Conservation (phyloP, 768 basidiomycete genomes). For the Suillus ampliporus region DNA sequence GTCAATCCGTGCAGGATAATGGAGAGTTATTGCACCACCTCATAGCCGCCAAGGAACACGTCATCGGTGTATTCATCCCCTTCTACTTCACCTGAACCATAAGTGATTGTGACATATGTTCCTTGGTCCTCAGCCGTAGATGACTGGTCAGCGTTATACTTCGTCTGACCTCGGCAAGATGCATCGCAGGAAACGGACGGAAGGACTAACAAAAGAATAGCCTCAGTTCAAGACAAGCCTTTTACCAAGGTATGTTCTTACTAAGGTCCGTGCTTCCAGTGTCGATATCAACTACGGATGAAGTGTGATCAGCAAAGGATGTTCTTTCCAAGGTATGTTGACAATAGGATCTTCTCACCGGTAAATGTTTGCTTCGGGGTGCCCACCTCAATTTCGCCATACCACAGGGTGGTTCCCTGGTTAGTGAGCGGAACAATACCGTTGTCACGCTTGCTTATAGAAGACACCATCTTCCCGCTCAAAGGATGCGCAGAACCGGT, state of each 20-base stretch:
- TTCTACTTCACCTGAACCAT: slow-evolving; percentile 43
- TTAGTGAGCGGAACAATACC: slow-evolving; percentile 36
- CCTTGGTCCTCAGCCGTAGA: slow-evolving; percentile 36
- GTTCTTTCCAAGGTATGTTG: slow-evolving; percentile 7
- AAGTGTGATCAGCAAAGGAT: background rate
- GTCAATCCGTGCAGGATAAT: background rate
- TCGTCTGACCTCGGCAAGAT: slow-evolving; percentile 37
- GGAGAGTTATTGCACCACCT: slow-evolving; percentile 26
- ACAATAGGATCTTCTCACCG: slow-evolving; percentile 29
- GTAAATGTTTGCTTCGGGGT: slow-evolving; percentile 47
- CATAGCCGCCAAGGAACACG: slow-evolving; percentile 46
- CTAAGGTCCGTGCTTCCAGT: slow-evolving; percentile 32
- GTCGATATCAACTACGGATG: slow-evolving; percentile 46
- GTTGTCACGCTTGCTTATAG: background rate
- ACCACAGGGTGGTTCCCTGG: slow-evolving; percentile 29
- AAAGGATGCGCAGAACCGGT: slow-evolving; percentile 54
- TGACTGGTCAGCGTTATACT: slow-evolving; percentile 35
- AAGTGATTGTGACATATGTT: slow-evolving; percentile 39
- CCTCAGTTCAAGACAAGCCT: slow-evolving; percentile 28
- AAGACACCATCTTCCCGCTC: slow-evolving; percentile 2
- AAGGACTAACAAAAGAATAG: slow-evolving; percentile 38
- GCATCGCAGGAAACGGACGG: slow-evolving; percentile 33
- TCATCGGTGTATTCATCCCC: slow-evolving; percentile 50
- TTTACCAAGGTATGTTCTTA: background rate
- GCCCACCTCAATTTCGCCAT: slow-evolving; percentile 40